phyloP scores from a whole-genome alignment of 257 asterid species.

The Rubia yunnanensis region DNA sequence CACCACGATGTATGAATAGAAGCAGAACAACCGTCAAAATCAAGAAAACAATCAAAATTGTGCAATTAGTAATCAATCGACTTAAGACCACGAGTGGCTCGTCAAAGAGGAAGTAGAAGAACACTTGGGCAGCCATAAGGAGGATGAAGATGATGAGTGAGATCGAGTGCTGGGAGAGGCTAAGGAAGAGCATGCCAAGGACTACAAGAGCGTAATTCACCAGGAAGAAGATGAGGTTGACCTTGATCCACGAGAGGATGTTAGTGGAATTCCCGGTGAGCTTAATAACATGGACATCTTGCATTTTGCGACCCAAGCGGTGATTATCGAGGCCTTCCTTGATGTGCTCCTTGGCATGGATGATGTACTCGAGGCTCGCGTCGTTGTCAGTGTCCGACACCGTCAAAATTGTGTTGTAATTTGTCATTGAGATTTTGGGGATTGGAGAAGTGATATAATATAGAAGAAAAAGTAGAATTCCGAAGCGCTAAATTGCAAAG shows the following conservation, averaged over 20 bases:
- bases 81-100: conserved; percentile 55
- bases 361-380: conserved; percentile 46
- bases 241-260: conserved; percentile 35
- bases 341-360: conserved; percentile 71
- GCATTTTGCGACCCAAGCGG: conserved; percentile 73
- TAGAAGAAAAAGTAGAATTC: too few species aligned
- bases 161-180: conserved; percentile 80
- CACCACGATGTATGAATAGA: conserved; percentile 49
- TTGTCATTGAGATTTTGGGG: conserved; percentile 33
- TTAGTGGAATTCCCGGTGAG: conserved; percentile 44
- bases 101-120: conserved; percentile 78
- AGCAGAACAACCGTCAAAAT: conserved; percentile 41
- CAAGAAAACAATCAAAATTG: conserved; percentile 48
- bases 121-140: conserved; percentile 65
- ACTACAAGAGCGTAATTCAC: conserved; percentile 63
- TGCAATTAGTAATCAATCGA: conserved; percentile 41
- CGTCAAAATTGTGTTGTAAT: conserved; percentile 79
- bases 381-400: conserved; percentile 42
- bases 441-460: too few species aligned
- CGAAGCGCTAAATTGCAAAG: too few species aligned
- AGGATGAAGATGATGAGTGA: conserved; percentile 65
- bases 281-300: conserved; percentile 35
- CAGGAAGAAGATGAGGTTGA: conserved; percentile 48
- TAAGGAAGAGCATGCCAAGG: conserved; percentile 53
- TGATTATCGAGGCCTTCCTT: conserved; percentile 62